Evolutionary conservation across 441 rosid genomes (phyloP), one percentile per base, ranked within the genome.

Genomic region (Gossypium schwendimanii): DNA sequence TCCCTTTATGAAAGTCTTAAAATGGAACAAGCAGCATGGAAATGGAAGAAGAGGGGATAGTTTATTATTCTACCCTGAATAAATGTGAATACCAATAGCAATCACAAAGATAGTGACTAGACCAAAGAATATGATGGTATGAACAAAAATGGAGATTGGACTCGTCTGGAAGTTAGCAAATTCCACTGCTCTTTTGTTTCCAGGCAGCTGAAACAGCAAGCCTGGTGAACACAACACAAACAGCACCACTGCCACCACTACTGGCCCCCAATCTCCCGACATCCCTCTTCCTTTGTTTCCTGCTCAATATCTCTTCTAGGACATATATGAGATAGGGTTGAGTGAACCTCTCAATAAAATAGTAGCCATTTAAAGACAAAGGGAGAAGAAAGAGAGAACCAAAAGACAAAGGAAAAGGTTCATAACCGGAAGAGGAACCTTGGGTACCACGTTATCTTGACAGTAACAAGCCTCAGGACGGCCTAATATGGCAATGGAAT

Each of bases 141-240:
- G 90, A 57, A 87, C 81, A 11, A 87, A 49, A 60, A 88, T 85
- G 77, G 93, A 85, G 49, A 74, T 71, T 0, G 87, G 86, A 61
- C 91, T 89, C 6, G 92, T 89, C 74, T 89, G 89, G 81, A 87
- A 75, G 76, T 82, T 84, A 12, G 18, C 80, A 39, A 91, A 86
- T 75, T 86, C 97, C 36, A 86, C 87, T 61, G 75, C 82, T 75
- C 84, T 75, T 72, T 79, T 77, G 45, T 86, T 91, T 17, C 88
- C 90, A 0, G 95, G 97, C 20, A 91, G 70, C 86, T 88, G 92
- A 75, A 77, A 89, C 77, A 89, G 74, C 70, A 87, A 75, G n/a
- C 91, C 94, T 3, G 93, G 91, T 39, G 89, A 77, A 58, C 90
- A 70, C 74, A 89, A 0, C 71, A 87, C 69, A 21, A 64, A 64